These are phyloP conservation scores for Cyclotella atomus DNA, from an alignment of 108 stramenopile species.

Conservation along the genomic window DNA sequence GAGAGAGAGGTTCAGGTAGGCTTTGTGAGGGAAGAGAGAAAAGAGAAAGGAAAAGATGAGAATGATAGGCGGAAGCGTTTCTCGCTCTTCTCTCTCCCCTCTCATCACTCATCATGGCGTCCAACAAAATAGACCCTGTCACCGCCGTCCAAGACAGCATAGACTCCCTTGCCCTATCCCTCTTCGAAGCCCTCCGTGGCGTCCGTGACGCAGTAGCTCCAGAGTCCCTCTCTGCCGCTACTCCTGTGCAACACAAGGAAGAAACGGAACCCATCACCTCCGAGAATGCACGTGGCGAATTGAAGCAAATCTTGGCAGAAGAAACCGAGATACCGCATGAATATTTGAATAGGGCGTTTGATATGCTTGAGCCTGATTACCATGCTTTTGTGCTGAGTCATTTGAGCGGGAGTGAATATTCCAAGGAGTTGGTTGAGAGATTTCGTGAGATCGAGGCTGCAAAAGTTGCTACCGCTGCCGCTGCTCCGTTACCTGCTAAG, in stretches of 20 bases:
- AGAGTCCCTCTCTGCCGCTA: conserved; percentile 42
- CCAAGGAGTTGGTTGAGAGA: conserved; percentile 41
- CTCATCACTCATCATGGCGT: too few species aligned
- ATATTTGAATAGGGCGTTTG: conserved; percentile 46
- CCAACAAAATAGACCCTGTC: conserved; percentile 73
- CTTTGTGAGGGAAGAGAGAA: too few species aligned
- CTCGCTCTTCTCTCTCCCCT: too few species aligned
- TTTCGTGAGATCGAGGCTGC: conserved; percentile 10
- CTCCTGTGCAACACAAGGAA: neutral
- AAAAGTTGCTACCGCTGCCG: neutral
- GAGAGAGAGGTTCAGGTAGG: too few species aligned
- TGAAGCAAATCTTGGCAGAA: conserved; percentile 9
- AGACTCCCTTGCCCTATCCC: conserved; percentile 75
- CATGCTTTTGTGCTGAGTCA: conserved; percentile 42
- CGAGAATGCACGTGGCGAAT: conserved; percentile 15
- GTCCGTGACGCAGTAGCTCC: conserved; percentile 86
- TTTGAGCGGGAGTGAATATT: conserved; percentile 34
- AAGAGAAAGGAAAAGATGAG: too few species aligned
- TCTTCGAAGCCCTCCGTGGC: conserved; percentile 89
- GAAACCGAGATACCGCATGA: conserved; percentile 22
- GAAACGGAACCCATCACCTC: conserved; percentile 4
- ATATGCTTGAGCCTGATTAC: conserved; percentile 49
- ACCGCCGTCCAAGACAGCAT: conserved; percentile 86
- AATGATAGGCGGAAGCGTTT: too few species aligned
- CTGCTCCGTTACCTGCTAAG: neutral